A percentile compares a stretch with the other conserved stretches of the same genome.
Conservation (phyloP, 2,329 filamentous ascomycete species). For the Didymosphaeria variabile region DNA sequence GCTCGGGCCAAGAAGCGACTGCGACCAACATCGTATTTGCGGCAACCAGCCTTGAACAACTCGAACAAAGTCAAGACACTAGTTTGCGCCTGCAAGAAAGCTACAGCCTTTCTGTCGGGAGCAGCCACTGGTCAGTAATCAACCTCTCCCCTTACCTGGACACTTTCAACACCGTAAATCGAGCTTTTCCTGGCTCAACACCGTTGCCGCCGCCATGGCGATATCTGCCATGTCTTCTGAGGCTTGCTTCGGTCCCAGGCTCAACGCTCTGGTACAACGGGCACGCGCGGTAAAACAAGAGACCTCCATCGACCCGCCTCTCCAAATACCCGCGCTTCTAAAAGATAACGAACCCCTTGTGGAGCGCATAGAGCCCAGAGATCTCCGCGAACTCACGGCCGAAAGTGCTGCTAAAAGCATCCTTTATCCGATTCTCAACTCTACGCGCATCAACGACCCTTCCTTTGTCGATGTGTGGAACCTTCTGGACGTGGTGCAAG, state of each 20-base stretch:
- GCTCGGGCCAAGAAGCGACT: background rate
- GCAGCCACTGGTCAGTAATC: background rate
- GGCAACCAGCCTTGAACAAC: background rate
- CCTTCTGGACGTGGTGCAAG: constrained; percentile 87
- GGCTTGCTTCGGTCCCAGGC: constrained; percentile 39
- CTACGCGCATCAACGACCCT: constrained; percentile 77
- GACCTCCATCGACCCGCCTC: constrained; percentile 54
- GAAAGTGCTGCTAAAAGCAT: constrained; percentile 84
- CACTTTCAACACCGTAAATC: background rate
- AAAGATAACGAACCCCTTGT: constrained; percentile 40
- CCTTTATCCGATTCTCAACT: constrained; percentile 81
- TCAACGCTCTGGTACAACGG: constrained; percentile 52
- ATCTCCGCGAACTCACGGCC: constrained; percentile 71
- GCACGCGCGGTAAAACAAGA: constrained; percentile 53
- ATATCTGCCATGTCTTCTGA: constrained; percentile 34
- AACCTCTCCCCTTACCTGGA: background rate
- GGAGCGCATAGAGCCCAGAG: constrained; percentile 43
- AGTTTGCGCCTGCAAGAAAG: background rate
- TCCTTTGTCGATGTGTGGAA: constrained; percentile 90
- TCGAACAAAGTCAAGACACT: background rate
- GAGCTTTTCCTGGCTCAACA: background rate
- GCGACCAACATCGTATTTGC: background rate
- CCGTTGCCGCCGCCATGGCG: constrained; percentile 33
- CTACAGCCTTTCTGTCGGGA: background rate
- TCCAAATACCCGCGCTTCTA: constrained; percentile 53